These are phyloP conservation scores for Castanea crenata DNA, from an alignment of 306 rosid species.

Conservation along the genomic window DNA sequence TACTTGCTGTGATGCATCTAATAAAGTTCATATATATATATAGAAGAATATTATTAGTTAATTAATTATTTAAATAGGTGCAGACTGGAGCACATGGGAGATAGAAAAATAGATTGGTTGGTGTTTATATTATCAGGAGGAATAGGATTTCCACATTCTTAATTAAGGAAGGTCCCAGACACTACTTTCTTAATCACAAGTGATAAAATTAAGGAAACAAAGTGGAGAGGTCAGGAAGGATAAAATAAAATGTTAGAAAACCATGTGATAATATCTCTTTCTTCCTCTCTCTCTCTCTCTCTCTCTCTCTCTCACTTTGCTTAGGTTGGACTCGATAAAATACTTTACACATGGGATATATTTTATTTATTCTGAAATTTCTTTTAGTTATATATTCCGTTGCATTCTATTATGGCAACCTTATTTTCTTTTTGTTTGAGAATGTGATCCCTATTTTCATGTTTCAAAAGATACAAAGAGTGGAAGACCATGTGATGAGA, in stretches of 20 bases:
- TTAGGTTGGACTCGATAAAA: neutral
- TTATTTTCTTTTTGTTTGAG: neutral
- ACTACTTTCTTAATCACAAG: neutral
- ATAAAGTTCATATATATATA: neutral
- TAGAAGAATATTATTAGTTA: neutral
- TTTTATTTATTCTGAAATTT: no score
- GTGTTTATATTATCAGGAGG: neutral
- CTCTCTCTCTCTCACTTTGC: neutral
- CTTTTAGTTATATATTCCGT: no score
- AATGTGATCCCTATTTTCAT: neutral
- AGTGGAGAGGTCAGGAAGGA: neutral
- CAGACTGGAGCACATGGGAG: neutral
- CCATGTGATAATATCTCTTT: neutral
- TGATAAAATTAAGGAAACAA: neutral
- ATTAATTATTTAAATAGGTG: neutral
- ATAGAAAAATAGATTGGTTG: neutral
- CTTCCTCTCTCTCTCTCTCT: neutral
- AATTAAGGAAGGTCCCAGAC: neutral
- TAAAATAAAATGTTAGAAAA: neutral
- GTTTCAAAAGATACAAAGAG: neutral
- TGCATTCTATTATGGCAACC: neutral
- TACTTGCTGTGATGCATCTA: neutral
- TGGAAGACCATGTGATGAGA: neutral
- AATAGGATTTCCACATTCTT: neutral
- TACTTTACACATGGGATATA: neutral